Conservation (phyloP, 2,329 filamentous ascomycete species). For the Diaporthe velutina region DNA sequence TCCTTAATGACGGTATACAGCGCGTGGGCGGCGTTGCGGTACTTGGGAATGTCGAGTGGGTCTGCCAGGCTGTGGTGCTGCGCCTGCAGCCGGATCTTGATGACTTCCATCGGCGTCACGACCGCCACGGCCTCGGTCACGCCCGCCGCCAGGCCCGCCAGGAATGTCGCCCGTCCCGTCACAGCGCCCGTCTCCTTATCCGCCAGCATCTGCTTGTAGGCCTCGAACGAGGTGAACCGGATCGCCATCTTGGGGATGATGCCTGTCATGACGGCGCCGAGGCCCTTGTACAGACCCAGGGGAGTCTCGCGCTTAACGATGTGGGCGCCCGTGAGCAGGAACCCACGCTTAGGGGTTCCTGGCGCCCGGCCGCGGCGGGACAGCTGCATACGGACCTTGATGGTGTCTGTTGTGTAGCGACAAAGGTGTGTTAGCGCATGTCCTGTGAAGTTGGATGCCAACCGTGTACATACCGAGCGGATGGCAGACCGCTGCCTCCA, state of each 20-base stretch:
- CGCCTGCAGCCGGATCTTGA: conserved; percentile 98
- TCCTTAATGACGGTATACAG: conserved; percentile 91
- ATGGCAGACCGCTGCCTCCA: conserved; percentile 97
- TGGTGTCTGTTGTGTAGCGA: conserved; percentile 74
- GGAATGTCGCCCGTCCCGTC: conserved; percentile 76
- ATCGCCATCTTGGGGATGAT: conserved; percentile 99
- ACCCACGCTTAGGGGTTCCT: conserved; percentile 88
- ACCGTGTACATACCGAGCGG: conserved; percentile 76
- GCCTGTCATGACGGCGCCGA: conserved; percentile 95
- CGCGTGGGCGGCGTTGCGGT: conserved; percentile 89
- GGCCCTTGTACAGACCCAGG: conserved; percentile 94
- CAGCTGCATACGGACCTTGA: conserved; percentile 99
- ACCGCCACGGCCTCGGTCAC: conserved; percentile 97
- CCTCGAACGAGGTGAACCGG: conserved; percentile 96
- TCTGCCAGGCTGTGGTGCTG: conserved; percentile 99
- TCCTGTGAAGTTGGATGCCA: not conserved
- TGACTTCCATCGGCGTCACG: conserved; percentile 98
- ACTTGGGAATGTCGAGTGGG: conserved; percentile 95
- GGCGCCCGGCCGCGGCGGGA: conserved; percentile 86
- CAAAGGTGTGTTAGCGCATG: conserved; percentile 42
- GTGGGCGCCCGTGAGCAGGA: conserved; percentile 85
- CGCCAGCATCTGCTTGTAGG: conserved; percentile 88
- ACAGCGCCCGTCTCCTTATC: conserved; percentile 76
- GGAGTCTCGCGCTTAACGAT: conserved; percentile 93
- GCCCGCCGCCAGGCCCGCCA: conserved; percentile 87